phyloP scores from a whole-genome alignment of 1,284 basidiomycete genomes.

The Cutaneotrichosporon sp. region DNA sequence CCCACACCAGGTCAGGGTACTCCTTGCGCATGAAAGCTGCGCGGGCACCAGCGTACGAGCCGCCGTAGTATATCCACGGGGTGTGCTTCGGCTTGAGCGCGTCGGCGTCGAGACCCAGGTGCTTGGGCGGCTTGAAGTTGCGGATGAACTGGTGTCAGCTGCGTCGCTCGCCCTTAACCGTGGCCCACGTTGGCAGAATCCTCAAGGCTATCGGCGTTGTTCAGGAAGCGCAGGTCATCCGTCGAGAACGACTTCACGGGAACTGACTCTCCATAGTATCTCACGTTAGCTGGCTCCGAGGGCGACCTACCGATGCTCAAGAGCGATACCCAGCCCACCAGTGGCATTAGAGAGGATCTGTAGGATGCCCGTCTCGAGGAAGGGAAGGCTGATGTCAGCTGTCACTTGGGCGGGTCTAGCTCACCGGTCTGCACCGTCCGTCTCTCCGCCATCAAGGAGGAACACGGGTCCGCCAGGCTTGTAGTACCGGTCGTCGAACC shows the following conservation, averaged over 20 bases:
- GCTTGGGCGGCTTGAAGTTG: conserved; percentile 65
- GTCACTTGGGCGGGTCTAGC: not conserved
- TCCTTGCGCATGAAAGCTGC: conserved; percentile 84
- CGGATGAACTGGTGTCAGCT: conserved; percentile 68
- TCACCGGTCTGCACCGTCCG: conserved; percentile 53
- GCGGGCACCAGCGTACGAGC: conserved; percentile 78
- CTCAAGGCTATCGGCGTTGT: conserved; percentile 84
- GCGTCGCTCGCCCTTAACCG: not conserved
- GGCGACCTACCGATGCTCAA: conserved; percentile 75
- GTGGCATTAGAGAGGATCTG: conserved; percentile 81
- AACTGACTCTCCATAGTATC: conserved; percentile 66
- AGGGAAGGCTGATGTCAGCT: conserved; percentile 42
- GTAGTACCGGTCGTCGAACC: conserved; percentile 85
- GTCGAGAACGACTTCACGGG: conserved; percentile 69
- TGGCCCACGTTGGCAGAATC: conserved; percentile 69
- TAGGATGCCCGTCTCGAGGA: conserved; percentile 66
- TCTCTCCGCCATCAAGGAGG: conserved; percentile 82
- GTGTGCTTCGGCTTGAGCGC: conserved; percentile 58
- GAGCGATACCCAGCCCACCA: conserved; percentile 76
- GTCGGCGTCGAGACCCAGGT: conserved; percentile 64
- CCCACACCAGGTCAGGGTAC: conserved; percentile 78
- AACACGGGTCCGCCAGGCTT: conserved; percentile 72
- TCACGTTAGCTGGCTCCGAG: not conserved
- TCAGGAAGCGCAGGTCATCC: conserved; percentile 77
- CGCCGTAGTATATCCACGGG: conserved; percentile 95